Evolutionary conservation across 805 yeast genomes (phyloP).

Genomic region (Torulaspora gathmanii): DNA sequence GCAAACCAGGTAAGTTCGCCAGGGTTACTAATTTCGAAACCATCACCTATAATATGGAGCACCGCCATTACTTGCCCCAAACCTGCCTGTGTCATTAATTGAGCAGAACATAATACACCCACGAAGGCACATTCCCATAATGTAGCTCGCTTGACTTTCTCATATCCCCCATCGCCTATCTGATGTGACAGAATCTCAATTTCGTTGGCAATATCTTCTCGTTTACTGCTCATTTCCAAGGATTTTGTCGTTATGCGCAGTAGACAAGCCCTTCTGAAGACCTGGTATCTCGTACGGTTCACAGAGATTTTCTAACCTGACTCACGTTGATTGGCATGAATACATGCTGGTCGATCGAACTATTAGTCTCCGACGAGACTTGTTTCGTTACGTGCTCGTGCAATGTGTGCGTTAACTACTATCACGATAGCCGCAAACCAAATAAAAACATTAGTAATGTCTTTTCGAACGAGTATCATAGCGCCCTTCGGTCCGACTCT

Average conservation of each 20-base stretch:
- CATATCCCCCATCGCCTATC: background rate
- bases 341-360: background rate
- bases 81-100: slow-evolving; percentile 22
- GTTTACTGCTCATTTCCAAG: background rate
- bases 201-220: background rate
- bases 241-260: background rate
- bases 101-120: slow-evolving; percentile 15
- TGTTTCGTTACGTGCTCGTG: background rate
- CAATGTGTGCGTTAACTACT: background rate
- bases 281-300: background rate
- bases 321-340: background rate
- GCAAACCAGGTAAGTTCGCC: slow-evolving; percentile 22
- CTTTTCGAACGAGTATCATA: background rate
- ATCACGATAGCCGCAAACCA: background rate
- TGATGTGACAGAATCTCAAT: background rate
- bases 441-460: no score
- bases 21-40: slow-evolving; percentile 15
- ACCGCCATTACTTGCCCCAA: slow-evolving; percentile 20
- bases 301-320: background rate
- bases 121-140: slow-evolving; percentile 10
- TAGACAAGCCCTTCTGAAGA: background rate
- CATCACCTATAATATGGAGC: slow-evolving; percentile 15
- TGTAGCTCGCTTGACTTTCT: background rate
- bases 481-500: background rate
- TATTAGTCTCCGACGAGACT: background rate